A percentile compares a stretch with the other conserved stretches of the same genome.
phyloP scores from a whole-genome alignment of 441 rosid genomes.

The Erysimum cheiri region DNA sequence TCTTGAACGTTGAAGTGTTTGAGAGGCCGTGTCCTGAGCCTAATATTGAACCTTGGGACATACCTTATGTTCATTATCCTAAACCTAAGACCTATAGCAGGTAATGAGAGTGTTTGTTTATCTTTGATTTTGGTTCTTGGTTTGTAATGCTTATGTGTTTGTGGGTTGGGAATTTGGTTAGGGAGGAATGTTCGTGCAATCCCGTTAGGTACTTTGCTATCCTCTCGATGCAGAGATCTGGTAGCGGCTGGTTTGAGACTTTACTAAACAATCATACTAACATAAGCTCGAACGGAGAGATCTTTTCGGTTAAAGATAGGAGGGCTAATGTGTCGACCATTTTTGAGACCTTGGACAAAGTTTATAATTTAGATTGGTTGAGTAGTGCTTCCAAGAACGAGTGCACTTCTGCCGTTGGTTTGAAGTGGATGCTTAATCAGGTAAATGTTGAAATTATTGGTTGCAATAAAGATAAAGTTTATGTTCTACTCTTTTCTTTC shows the following conservation, averaged over 20 bases:
- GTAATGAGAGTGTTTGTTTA: conserved; percentile 43
- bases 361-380: conserved; percentile 87
- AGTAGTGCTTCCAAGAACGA: conserved; percentile 97
- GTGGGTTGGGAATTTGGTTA: conserved; percentile 40
- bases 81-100: conserved; percentile 78
- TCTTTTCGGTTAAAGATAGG: conserved; percentile 85
- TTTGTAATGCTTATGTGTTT: conserved; percentile 18
- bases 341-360: conserved; percentile 77
- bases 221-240: conserved; percentile 98
- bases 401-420: conserved; percentile 93
- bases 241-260: conserved; percentile 99
- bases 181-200: conserved; percentile 89
- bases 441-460: conserved; percentile 38
- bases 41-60: conserved; percentile 84
- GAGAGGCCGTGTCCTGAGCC: conserved; percentile 76
- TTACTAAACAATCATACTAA: conserved; percentile 89
- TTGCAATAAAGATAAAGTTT: neutral
- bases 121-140: conserved; percentile 32
- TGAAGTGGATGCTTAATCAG: conserved; percentile 99
- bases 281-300: conserved; percentile 96
- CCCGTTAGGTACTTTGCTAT: conserved; percentile 97
- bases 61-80: conserved; percentile 89
- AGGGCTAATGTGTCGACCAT: conserved; percentile 77
- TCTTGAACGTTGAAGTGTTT: conserved; percentile 55
- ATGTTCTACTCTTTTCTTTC: no score